Conservation (phyloP, 2,329 filamentous ascomycete genomes). For the Ophiocordyceps sinensis region DNA sequence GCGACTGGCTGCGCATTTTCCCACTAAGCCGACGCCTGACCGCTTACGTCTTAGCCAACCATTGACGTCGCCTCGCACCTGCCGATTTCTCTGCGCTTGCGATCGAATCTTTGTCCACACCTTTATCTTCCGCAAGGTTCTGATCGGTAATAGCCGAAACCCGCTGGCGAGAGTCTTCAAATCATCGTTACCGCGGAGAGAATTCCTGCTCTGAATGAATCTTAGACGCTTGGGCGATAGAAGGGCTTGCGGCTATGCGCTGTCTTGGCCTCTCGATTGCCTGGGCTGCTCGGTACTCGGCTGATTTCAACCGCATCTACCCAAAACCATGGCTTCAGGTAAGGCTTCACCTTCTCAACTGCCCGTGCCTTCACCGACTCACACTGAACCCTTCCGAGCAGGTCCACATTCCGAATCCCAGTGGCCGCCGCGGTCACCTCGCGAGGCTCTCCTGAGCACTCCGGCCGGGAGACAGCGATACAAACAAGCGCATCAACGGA, state of each 20-base stretch:
- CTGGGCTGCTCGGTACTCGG: slow-evolving; percentile 1
- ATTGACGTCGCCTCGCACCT: background rate
- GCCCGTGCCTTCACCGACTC: background rate
- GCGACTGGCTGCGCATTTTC: too few relatives aligned
- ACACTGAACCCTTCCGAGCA: background rate
- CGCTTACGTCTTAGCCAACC: background rate
- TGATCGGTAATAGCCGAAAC: too few relatives aligned
- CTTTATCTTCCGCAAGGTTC: too few relatives aligned
- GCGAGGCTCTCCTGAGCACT: slow-evolving; percentile 49
- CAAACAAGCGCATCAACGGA: slow-evolving; percentile 50
- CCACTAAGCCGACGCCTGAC: background rate
- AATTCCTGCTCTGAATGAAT: background rate
- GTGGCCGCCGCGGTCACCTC: slow-evolving; percentile 54
- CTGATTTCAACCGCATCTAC: background rate
- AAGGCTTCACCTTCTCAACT: background rate
- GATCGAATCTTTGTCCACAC: background rate
- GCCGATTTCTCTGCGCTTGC: background rate
- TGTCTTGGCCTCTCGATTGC: background rate
- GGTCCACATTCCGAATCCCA: slow-evolving; percentile 30
- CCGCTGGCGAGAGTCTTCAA: too few relatives aligned
- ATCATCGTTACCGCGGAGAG: background rate
- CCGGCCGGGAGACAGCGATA: slow-evolving; percentile 69
- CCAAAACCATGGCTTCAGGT: slow-evolving; percentile 6
- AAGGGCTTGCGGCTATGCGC: slow-evolving; percentile 5
- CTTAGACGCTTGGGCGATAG: slow-evolving; percentile 1